Evolutionary conservation across 768 basidiomycete species (phyloP).

Genomic region (Suillus ampliporus): DNA sequence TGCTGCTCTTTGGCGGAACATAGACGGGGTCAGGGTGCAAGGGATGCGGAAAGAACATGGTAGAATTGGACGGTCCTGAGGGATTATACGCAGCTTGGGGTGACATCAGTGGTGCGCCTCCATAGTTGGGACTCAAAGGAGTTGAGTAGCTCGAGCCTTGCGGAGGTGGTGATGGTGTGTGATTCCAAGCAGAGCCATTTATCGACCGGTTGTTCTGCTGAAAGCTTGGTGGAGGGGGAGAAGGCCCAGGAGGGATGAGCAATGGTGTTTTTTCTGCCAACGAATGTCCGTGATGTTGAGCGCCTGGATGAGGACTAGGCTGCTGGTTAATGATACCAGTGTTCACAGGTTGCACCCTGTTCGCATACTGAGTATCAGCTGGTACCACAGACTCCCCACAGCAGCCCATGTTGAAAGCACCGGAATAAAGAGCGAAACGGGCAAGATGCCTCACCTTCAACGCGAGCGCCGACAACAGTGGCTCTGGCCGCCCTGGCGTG

Average conservation of each 20-base stretch:
- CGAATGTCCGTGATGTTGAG: slow-evolving; percentile 28
- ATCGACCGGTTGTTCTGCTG: slow-evolving; percentile 29
- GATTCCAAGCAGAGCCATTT: slow-evolving; percentile 31
- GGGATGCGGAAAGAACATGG: slow-evolving; percentile 19
- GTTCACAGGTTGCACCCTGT: slow-evolving; percentile 35
- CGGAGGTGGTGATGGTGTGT: slow-evolving; percentile 43
- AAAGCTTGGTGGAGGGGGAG: slow-evolving; percentile 52
- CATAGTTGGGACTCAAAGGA: slow-evolving; percentile 9
- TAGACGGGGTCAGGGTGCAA: slow-evolving; percentile 38
- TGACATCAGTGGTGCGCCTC: slow-evolving; percentile 2
- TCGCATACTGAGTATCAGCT: slow-evolving; percentile 39
- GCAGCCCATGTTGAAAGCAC: slow-evolving; percentile 58
- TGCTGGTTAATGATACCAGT: slow-evolving; percentile 55
- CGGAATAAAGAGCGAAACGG: slow-evolving; percentile 12
- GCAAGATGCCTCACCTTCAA: not conserved
- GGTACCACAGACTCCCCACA: slow-evolving; percentile 55
- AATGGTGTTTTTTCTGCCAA: slow-evolving; percentile 46
- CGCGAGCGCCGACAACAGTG: not conserved
- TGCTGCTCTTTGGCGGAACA: slow-evolving; percentile 21
- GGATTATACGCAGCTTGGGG: slow-evolving; percentile 8
- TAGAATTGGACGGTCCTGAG: not conserved
- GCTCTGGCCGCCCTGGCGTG: slow-evolving; percentile 11
- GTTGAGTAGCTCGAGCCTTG: not conserved
- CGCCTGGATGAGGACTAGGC: slow-evolving; percentile 46
- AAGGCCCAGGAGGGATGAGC: slow-evolving; percentile 46